Percentiles rank a stretch among this genome's conserved stretches.
Conservation (phyloP, 1,284 basidiomycete species). For the Sanghuangporus sanghuang region DNA sequence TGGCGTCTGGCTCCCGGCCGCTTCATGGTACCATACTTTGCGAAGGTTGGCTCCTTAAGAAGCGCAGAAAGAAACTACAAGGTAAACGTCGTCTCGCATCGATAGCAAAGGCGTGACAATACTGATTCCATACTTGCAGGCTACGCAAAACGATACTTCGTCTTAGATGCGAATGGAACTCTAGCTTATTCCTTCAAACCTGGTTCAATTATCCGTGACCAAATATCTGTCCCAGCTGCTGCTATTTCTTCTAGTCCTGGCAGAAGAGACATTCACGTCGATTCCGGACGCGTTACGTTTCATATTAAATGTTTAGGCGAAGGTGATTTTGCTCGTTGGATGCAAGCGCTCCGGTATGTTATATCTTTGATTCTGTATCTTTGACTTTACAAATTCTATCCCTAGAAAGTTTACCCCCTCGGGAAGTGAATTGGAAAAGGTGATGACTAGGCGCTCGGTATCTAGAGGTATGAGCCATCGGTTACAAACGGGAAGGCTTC, state of each 20-base stretch:
- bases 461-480: conserved; percentile 8
- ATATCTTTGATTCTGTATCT: not conserved
- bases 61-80: conserved; percentile 80
- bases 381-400: not conserved
- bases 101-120: conserved; percentile 4
- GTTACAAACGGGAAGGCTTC: conserved; percentile 1
- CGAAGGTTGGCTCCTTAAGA: conserved; percentile 79
- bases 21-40: conserved; percentile 33
- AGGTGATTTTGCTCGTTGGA: conserved; percentile 73
- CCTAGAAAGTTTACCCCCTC: conserved; percentile 15
- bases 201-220: conserved; percentile 64
- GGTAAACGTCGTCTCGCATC: conserved; percentile 35
- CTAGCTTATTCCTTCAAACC: conserved; percentile 74
- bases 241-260: conserved; percentile 68
- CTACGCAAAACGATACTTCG: conserved; percentile 80
- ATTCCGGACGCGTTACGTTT: conserved; percentile 70
- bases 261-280: conserved; percentile 72
- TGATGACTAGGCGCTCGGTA: conserved; percentile 2
- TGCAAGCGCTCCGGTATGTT: conserved; percentile 60
- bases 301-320: conserved; percentile 69
- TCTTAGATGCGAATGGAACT: conserved; percentile 58
- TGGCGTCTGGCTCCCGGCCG: not conserved
- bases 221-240: conserved; percentile 59
- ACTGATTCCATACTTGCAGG: conserved; percentile 37
- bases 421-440: conserved; percentile 12